A percentile compares a stretch with the other conserved stretches of the same genome.
Conservation (phyloP, 371 early-diverging fungal genomes). For the Chytridium lagenaria region DNA sequence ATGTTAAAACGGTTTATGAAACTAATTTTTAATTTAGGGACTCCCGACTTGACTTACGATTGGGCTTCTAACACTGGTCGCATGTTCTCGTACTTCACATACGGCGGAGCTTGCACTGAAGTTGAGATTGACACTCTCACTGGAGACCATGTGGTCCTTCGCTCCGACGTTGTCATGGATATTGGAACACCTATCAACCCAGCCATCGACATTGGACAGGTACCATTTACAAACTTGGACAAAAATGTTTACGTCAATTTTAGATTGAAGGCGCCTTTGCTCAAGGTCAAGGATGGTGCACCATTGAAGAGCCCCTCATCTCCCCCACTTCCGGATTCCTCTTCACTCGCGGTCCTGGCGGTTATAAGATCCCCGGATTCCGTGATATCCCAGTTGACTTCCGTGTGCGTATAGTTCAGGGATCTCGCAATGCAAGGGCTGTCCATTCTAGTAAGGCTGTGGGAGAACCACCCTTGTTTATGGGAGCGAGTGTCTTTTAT, state of each 20-base stretch:
- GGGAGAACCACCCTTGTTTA: slow-evolving; percentile 83
- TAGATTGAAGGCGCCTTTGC: slow-evolving; percentile 81
- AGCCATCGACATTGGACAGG: slow-evolving; percentile 78
- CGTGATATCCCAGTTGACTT: slow-evolving; percentile 78
- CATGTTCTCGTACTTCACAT: slow-evolving; percentile 75
- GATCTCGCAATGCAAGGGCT: slow-evolving; percentile 65
- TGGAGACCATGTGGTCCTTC: slow-evolving; percentile 71
- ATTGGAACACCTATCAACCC: slow-evolving; percentile 76
- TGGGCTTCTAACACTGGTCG: slow-evolving; percentile 70
- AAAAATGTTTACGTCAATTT: neutral
- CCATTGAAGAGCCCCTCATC: slow-evolving; percentile 75
- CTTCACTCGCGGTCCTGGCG: slow-evolving; percentile 77
- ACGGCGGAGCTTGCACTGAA: slow-evolving; percentile 74
- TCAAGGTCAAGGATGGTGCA: slow-evolving; percentile 78
- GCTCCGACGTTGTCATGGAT: slow-evolving; percentile 77
- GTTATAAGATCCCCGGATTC: slow-evolving; percentile 82
- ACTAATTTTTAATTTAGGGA: slow-evolving; percentile 35
- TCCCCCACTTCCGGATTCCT: slow-evolving; percentile 65
- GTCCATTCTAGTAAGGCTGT: slow-evolving; percentile 80
- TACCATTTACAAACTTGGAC: neutral
- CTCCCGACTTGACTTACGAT: slow-evolving; percentile 72
- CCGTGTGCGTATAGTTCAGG: slow-evolving; percentile 67
- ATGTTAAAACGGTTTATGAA: neutral
- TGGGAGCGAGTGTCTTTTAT: slow-evolving; percentile 74
- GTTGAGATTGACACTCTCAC: slow-evolving; percentile 81